Conservation (phyloP, 345 rosid species). For the Mallotus nudiflorus region DNA sequence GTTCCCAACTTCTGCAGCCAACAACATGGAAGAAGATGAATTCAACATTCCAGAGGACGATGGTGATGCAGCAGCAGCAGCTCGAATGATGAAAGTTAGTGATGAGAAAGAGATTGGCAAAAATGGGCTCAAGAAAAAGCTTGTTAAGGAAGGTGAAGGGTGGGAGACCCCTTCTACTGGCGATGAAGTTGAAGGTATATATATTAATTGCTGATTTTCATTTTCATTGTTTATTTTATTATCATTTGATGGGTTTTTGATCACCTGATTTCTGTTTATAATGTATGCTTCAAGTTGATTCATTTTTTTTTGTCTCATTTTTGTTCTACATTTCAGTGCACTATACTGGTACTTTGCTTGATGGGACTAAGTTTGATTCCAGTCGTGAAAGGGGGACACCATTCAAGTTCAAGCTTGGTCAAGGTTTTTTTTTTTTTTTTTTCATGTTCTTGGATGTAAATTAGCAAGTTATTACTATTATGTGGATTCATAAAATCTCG, state of each 20-base stretch:
- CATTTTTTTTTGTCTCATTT: too few species aligned
- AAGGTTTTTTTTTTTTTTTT: too few species aligned
- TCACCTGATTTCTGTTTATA: too few species aligned
- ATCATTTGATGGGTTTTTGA: too few species aligned
- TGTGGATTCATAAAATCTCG: too few species aligned
- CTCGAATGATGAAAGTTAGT: conserved; percentile 5
- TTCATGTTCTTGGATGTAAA: too few species aligned
- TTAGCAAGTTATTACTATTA: too few species aligned
- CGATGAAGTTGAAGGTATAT: conserved; percentile 84
- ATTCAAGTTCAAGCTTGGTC: conserved; percentile 92
- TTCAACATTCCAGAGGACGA: conserved; percentile 21
- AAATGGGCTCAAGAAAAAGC: conserved; percentile 84
- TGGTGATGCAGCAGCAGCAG: conserved; percentile 20
- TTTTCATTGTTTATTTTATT: too few species aligned
- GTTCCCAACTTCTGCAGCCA: too few species aligned
- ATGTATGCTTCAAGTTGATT: too few species aligned
- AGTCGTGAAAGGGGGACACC: conserved; percentile 88
- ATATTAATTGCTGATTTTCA: too few species aligned
- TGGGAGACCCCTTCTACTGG: conserved; percentile 69
- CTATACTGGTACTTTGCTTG: conserved; percentile 84
- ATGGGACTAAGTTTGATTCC: conserved; percentile 92
- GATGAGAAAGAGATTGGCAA: conserved; percentile 67
- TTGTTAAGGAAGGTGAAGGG: conserved; percentile 68
- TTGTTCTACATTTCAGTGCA: too few species aligned
- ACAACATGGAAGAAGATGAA: conserved; percentile 34